Percentiles rank a stretch among this genome's conserved stretches.
phyloP scores from a whole-genome alignment of 2,329 filamentous ascomycete species.

The Curvularia hawaiiensis region DNA sequence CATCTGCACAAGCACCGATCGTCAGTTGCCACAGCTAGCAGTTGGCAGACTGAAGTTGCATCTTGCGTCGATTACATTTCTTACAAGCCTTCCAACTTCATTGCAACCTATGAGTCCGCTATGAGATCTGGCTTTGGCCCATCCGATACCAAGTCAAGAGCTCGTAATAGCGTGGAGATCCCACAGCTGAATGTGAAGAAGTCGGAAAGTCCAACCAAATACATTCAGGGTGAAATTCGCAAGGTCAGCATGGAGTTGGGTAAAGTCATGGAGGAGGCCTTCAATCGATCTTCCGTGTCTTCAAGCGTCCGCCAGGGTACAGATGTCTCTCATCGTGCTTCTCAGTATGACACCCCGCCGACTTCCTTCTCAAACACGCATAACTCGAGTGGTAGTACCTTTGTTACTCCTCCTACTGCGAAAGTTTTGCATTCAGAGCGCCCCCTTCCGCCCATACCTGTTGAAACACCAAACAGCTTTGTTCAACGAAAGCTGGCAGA shows the following conservation, averaged over 20 bases:
- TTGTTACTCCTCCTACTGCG: constrained; percentile 36
- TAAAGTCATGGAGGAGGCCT: constrained; percentile 90
- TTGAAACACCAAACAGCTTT: constrained; percentile 57
- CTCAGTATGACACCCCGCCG: constrained; percentile 58
- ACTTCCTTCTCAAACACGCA: constrained; percentile 53
- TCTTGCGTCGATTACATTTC: constrained; percentile 41
- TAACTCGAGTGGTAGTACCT: constrained; percentile 40
- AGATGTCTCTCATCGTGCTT: constrained; percentile 29
- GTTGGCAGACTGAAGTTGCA: constrained; percentile 29
- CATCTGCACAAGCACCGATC: constrained; percentile 55
- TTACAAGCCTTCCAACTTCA: constrained; percentile 26
- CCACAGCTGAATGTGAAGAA: constrained; percentile 44
- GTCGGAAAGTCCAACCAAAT: constrained; percentile 54
- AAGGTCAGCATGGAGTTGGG: constrained; percentile 85
- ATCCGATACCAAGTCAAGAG: constrained; percentile 37
- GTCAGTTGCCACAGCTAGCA: constrained; percentile 50
- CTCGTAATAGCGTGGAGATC: constrained; percentile 30
- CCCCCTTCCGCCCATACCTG: constrained; percentile 53
- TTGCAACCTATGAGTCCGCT: constrained; percentile 32
- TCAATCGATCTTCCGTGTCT: constrained; percentile 70
- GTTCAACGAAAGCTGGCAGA: constrained; percentile 62
- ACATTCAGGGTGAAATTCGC: constrained; percentile 77
- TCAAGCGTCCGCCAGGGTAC: constrained; percentile 54
- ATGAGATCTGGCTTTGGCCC: constrained; percentile 24
- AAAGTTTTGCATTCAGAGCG: constrained; percentile 43